Conservation (phyloP, 768 basidiomycete genomes). For the Phylloporus rhodoxanthus region DNA sequence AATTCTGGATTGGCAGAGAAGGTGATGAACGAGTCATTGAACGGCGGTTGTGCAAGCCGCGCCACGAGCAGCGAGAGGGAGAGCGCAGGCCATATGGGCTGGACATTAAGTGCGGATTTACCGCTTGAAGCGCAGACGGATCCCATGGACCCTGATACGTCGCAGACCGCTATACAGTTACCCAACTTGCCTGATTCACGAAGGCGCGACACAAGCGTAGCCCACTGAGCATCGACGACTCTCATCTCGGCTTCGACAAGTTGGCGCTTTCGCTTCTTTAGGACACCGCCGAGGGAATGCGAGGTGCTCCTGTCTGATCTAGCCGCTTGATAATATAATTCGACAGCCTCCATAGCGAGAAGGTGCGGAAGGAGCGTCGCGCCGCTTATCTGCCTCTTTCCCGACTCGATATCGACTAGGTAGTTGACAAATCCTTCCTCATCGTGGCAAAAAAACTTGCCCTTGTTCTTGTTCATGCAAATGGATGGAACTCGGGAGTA, state of each 20-base stretch:
- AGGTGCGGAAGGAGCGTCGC: slow-evolving; percentile 64
- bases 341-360: slow-evolving; percentile 40
- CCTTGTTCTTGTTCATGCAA: slow-evolving; percentile 57
- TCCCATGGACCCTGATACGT: slow-evolving; percentile 75
- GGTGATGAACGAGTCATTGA: slow-evolving; percentile 61
- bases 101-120: slow-evolving; percentile 9
- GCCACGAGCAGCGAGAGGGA: slow-evolving; percentile 64
- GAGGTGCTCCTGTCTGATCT: not conserved
- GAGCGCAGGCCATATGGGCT: slow-evolving; percentile 57
- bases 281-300: slow-evolving; percentile 4
- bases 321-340: not conserved
- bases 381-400: slow-evolving; percentile 53
- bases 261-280: slow-evolving; percentile 26
- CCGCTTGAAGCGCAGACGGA: slow-evolving; percentile 1
- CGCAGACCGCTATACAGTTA: slow-evolving; percentile 62
- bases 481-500: slow-evolving; percentile 57
- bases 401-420: slow-evolving; percentile 49
- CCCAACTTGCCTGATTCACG: slow-evolving; percentile 52
- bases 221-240: slow-evolving; percentile 65
- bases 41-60: slow-evolving; percentile 57
- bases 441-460: slow-evolving; percentile 54
- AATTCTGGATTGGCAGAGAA: slow-evolving; percentile 52
- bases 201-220: slow-evolving; percentile 47
- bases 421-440: slow-evolving; percentile 52
- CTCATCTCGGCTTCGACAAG: slow-evolving; percentile 33